Evolutionary conservation across 495 filamentous ascomycete species (phyloP).

Genomic region (Daldinia grandis): DNA sequence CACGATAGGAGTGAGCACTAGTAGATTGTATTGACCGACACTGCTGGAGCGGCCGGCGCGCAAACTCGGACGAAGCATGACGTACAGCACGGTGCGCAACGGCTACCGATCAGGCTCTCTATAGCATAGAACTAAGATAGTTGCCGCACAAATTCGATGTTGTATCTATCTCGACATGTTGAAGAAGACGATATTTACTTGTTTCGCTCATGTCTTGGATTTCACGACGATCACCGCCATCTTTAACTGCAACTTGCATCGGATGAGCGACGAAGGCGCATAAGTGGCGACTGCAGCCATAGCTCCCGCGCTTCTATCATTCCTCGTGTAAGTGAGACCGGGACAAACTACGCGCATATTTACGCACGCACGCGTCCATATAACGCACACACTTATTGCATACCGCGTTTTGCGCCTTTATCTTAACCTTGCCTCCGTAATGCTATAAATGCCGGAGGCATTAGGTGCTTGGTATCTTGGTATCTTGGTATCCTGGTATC

Average conservation of each 20-base stretch:
- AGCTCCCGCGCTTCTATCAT: constrained; percentile 17
- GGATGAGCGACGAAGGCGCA: constrained; percentile 16
- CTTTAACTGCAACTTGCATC: constrained; percentile 31
- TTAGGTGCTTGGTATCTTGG: constrained; percentile 21
- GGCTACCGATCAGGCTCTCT: constrained; percentile 21
- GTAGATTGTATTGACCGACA: constrained; percentile 31
- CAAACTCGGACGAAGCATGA: constrained; percentile 24
- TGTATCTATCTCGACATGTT: constrained; percentile 21
- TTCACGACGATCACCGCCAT: constrained; percentile 27
- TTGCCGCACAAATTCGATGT: constrained; percentile 20
- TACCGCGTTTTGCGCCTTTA: constrained; percentile 33
- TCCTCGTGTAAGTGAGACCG: constrained; percentile 36
- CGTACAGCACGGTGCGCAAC: constrained; percentile 13
- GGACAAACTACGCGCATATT: constrained; percentile 15
- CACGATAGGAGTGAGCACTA: constrained; percentile 40
- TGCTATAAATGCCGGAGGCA: constrained; percentile 10
- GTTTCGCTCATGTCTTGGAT: constrained; percentile 19
- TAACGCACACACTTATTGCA: constrained; percentile 18
- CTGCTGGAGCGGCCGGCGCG: constrained; percentile 5
- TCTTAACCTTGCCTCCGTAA: background rate
- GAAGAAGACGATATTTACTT: constrained; percentile 18
- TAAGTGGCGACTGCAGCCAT: constrained; percentile 27
- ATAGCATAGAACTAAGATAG: constrained; percentile 13
- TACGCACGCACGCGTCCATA: constrained; percentile 23
- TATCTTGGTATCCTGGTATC: too few relatives aligned